Evolutionary conservation across 176 grass and related monocot species (phyloP).

Genomic region (Oryza longistaminata): DNA sequence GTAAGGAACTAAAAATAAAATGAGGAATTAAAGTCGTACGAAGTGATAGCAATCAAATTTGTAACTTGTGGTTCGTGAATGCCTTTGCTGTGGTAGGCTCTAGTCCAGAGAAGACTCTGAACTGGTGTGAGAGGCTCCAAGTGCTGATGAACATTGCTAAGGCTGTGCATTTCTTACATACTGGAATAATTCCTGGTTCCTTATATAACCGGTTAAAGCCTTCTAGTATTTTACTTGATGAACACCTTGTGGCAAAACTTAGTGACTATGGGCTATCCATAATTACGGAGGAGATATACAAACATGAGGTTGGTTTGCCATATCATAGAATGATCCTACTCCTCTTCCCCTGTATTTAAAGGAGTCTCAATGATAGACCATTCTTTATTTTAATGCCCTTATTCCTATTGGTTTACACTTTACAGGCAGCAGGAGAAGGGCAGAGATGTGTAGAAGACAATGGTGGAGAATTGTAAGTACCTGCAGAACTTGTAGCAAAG

Average conservation of each 20-base stretch:
- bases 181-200: constrained; percentile 96
- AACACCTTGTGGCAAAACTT: constrained; percentile 79
- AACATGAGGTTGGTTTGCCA: constrained; percentile 58
- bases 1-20: constrained; percentile 44
- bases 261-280: constrained; percentile 94
- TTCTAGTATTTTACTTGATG: constrained; percentile 79
- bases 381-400: constrained; percentile 28
- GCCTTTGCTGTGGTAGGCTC: constrained; percentile 48
- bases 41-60: background rate
- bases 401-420: constrained; percentile 40
- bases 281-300: constrained; percentile 93
- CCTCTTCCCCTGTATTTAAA: constrained; percentile 12
- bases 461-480: constrained; percentile 60
- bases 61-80: constrained; percentile 23
- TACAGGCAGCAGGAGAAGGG: constrained; percentile 60
- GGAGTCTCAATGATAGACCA: background rate
- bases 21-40: background rate
- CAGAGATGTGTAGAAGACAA: constrained; percentile 48
- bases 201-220: constrained; percentile 81
- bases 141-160: constrained; percentile 81
- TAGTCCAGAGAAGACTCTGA: constrained; percentile 71
- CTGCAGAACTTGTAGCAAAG: background rate
- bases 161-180: constrained; percentile 96
- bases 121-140: constrained; percentile 74
- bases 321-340: constrained; percentile 12